phyloP scores from a whole-genome alignment of 73 alveolate genomes.

The Paramecium bursaria region DNA sequence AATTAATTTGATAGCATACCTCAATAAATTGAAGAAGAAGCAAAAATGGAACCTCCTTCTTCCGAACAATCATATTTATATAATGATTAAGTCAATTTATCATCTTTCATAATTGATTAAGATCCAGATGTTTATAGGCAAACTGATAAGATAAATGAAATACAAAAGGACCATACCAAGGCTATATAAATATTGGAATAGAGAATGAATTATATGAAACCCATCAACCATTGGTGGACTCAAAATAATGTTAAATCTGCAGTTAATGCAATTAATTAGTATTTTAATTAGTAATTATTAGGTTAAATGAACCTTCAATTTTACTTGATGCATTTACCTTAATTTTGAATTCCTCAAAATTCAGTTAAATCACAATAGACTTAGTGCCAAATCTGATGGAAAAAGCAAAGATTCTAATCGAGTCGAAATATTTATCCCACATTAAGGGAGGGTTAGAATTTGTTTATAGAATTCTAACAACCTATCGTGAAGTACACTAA shows the following conservation, averaged over 20 bases:
- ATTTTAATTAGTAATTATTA: too few species aligned
- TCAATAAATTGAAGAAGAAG: too few species aligned
- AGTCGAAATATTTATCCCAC: conserved; percentile 1
- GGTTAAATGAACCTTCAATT: conserved; percentile 48
- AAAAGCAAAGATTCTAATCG: conserved; percentile 4
- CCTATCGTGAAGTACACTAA: background rate
- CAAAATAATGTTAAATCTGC: conserved; percentile 43
- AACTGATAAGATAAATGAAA: conserved; percentile 19
- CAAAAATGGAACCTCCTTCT: too few species aligned
- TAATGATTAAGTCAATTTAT: conserved; percentile 42
- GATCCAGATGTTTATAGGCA: background rate
- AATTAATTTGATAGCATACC: too few species aligned
- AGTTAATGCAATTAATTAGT: conserved; percentile 34
- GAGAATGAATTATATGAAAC: conserved; percentile 53
- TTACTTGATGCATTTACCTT: conserved; percentile 47
- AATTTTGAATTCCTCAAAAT: background rate
- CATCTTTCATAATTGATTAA: conserved; percentile 20
- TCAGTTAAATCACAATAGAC: conserved; percentile 3
- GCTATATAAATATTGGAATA: background rate
- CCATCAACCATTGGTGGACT: conserved; percentile 49
- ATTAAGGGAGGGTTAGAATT: conserved; percentile 23
- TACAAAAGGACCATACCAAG: conserved; percentile 10
- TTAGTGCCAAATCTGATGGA: background rate
- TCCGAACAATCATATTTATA: too few species aligned
- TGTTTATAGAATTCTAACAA: background rate